Evolutionary conservation across 768 basidiomycete species (phyloP), one percentile per base, ranked within the genome.

Genomic region (Podaxis mareebaensis): DNA sequence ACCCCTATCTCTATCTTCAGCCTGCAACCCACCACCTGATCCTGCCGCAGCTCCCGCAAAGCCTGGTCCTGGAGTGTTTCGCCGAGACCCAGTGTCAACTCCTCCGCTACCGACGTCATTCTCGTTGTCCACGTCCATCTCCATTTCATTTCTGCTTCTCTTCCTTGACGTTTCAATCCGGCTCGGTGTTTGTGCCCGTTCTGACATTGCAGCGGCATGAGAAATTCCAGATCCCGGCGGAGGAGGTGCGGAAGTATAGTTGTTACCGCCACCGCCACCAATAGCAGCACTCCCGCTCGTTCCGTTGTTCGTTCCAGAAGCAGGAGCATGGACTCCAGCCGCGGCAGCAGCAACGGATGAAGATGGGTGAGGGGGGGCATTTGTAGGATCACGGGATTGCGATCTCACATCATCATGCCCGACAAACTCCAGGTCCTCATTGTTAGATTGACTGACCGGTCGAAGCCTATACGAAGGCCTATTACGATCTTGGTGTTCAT

Each of bases 121-220:
- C 30, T 82, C 83, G 52, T 75, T 83, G 60, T 87, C 86, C 53
- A 83, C 77, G 46, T 90, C 88, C 56, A 57, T 46, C 22, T 60
- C 59, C 85, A 88, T 85, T 59, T 89, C 88, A 55, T 82, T 81
- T 64, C 85, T 79, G 66, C 76, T 79, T 61, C 88, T 81, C 71
- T 87, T 89, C 72, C 85, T 83, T 44, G 80, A 72, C 20, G 36
- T 24, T 53, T 83, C 83, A 69, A 76, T 67, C 70, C 74, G 66
- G 61, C 22, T 52, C 46, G 44, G 58, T 24, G 77, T 73, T 39
- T 74, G 79, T 65, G 71, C 74, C 71, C 77, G 81, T 68, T 79
- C 79, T 66, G 77, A 70, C 65, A 72, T 64, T 64, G 72, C 64
- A 57, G 71, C 57, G 30, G 39, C 38, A 15, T 38, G 15, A 36